Evolutionary conservation across 176 grass and related monocot species (phyloP), one percentile per base, ranked within the genome.

Genomic region (Pontederia crassipes): DNA sequence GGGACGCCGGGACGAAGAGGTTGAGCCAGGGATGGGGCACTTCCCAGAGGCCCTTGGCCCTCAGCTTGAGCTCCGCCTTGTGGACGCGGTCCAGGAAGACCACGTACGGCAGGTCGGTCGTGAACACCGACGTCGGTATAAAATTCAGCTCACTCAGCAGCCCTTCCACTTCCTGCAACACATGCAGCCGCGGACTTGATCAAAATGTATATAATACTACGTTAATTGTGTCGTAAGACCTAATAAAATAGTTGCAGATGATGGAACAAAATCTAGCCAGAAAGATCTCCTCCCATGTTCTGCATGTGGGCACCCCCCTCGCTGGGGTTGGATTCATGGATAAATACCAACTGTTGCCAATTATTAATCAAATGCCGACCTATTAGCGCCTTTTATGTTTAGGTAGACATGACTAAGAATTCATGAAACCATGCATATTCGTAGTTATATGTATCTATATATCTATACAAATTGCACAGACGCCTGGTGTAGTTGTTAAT

Each of bases 1-100:
- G 72, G 8, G 92, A 97, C 62, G 84, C 92, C 52, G 92, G 92
- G 46, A 91, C 83, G 72, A 97, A 91, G 64, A 97, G 84, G 80
- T 97, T 97, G 1, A 97, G 84, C 92, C 92, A 97, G 54, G 92
- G 92, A 75, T 97, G 92, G 0, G 92, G 87, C 70, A 97, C 92
- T 62, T 91, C 87, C 92, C 92, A 97, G 61, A 91, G 72, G 10
- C 83, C 87, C 77, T 91, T 91, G 28, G 51, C 76, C 17, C 87
- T 81, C 17, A 97, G 71, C 78, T 91, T 97, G 56, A 80, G 62
- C 63, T 97, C 92, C 46, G 92, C 92, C 79, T 67, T 87, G 92
- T 97, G 92, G 12, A 97, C 92, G 15, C 92, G 78, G 50, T 91
- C 87, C 0, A 97, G 84, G 52, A 97, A 97, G 49, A 88, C 87